Percentiles rank a stretch among this genome's conserved stretches.
These are phyloP conservation scores for Hanseniaspora jakobsenii DNA, from an alignment of 805 yeast genomes.

Conservation along the genomic window DNA sequence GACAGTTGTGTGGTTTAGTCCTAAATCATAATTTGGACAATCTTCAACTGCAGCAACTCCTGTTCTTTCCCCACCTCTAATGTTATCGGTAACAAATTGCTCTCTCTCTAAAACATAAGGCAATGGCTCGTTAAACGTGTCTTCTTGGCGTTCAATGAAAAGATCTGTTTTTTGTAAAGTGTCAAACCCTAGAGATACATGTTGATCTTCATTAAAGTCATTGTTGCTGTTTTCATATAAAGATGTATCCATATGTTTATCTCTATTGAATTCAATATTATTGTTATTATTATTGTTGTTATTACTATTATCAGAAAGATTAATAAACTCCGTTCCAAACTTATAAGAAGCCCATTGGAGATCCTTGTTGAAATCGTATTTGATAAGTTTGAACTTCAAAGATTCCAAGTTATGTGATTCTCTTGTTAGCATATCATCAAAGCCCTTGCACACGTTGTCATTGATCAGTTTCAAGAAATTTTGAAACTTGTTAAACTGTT, in stretches of 20 bases:
- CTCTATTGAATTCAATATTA: neutral
- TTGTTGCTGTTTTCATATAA: too few species aligned
- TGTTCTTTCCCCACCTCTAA: too few species aligned
- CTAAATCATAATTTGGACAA: neutral
- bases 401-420: slow-evolving; percentile 9
- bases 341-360: slow-evolving; percentile 5
- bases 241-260: too few species aligned
- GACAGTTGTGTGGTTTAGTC: neutral
- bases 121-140: too few species aligned
- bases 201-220: neutral
- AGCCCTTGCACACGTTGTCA: slow-evolving; percentile 6
- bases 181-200: neutral
- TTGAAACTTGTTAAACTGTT: slow-evolving; percentile 17
- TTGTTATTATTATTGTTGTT: too few species aligned
- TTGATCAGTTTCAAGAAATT: slow-evolving; percentile 5
- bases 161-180: too few species aligned
- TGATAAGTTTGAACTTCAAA: slow-evolving; percentile 6
- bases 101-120: too few species aligned
- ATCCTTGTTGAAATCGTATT: slow-evolving; percentile 13
- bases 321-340: slow-evolving; percentile 4
- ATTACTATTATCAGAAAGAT: neutral
- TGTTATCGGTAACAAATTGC: too few species aligned
- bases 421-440: slow-evolving; percentile 9
- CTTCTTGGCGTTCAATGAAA: neutral
- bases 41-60: too few species aligned